Percentiles rank a stretch among this genome's conserved stretches.
Evolutionary conservation across 345 rosid genomes (phyloP).

Genomic region (Eucalyptus pumila): DNA sequence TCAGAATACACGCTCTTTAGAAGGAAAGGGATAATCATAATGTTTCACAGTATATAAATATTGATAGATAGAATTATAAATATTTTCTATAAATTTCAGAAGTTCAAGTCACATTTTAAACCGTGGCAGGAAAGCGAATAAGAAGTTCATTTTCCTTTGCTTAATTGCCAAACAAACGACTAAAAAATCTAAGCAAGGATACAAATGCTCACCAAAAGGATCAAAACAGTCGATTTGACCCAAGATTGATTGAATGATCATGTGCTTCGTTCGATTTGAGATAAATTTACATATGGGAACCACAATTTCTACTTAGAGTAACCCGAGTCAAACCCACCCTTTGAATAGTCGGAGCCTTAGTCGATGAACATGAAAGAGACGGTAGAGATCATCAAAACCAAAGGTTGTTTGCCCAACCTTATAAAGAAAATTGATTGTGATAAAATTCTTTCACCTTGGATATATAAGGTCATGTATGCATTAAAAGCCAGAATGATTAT

Average conservation of each 20-base stretch:
- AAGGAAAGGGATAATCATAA: background rate
- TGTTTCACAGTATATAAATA: background rate
- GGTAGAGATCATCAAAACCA: background rate
- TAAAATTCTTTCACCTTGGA: background rate
- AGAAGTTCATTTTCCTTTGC: background rate
- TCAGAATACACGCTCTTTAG: background rate
- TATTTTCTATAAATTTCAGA: background rate
- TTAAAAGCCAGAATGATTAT: background rate
- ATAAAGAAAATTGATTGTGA: background rate
- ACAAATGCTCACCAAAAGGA: no score
- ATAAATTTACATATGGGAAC: background rate
- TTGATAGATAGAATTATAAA: background rate
- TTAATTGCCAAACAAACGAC: background rate
- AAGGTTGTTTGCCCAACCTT: background rate
- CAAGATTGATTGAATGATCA: background rate
- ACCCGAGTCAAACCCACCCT: background rate
- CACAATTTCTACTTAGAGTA: background rate
- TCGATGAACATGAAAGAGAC: background rate
- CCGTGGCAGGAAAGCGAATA: no score
- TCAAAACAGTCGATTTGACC: background rate
- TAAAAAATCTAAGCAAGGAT: background rate
- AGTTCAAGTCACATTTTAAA: background rate
- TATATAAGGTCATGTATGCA: background rate
- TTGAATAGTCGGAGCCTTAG: background rate
- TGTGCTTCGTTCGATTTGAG: background rate